Conservation (phyloP, 306 rosid species). For the Potentilla sterilis region DNA sequence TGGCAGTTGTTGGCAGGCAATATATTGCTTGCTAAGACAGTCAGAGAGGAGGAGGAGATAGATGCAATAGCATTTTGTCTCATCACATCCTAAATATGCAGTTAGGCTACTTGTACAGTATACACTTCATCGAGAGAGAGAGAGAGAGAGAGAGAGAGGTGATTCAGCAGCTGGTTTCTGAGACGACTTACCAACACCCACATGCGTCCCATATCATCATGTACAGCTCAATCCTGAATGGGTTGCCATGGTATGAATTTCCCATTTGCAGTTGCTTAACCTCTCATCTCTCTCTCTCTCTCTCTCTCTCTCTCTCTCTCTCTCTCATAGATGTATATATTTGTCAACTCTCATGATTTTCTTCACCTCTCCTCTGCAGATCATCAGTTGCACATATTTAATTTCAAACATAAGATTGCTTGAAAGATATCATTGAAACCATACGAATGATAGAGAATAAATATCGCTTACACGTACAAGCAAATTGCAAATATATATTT, state of each 20-base stretch:
- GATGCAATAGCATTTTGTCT: constrained; percentile 31
- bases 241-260: constrained; percentile 29
- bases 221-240: constrained; percentile 53
- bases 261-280: constrained; percentile 23
- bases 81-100: constrained; percentile 9
- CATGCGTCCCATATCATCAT: constrained; percentile 68
- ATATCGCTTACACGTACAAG: not conserved
- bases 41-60: constrained; percentile 29
- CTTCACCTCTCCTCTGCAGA: constrained; percentile 28
- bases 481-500: constrained; percentile 1
- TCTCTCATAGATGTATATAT: constrained; percentile 16
- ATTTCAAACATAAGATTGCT: constrained; percentile 16
- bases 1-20: constrained; percentile 46
- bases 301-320: constrained; percentile 1
- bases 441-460: not conserved
- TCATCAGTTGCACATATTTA: constrained; percentile 3
- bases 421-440: constrained; percentile 21
- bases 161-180: constrained; percentile 32
- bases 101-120: not conserved
- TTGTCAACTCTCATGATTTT: constrained; percentile 46
- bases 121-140: constrained; percentile 10
- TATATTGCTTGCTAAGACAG: constrained; percentile 7
- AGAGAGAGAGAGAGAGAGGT: constrained; percentile 23
- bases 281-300: constrained; percentile 20
- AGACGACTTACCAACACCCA: constrained; percentile 52